Evolutionary conservation across 345 rosid species (phyloP), one percentile per base, ranked within the genome.

Genomic region (Salix viminalis): DNA sequence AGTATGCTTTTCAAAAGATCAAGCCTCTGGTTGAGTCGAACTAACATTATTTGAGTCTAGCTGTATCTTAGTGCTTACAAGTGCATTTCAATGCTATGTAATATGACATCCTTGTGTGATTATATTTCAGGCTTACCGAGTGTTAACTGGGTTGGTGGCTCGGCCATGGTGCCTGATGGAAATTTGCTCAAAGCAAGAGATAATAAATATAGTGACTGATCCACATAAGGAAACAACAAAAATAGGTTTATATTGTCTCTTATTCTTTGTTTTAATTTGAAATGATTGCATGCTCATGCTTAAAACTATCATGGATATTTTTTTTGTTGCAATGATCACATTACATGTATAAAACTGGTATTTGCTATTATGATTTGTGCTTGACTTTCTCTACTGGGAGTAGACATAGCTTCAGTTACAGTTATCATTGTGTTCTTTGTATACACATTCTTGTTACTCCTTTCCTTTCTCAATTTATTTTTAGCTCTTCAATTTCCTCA

Each of bases 101-200:
- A 52, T 62, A 11, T 28, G 69, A 58, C 67, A 46, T 76, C 71
- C 69, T 79, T n/a, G 8, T 71, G 76, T 64, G 19, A 78, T 64
- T 42, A n/a, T 58, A n/a, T 76, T 80, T 81, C 92, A 93, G 98
- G 92, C 88, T 48, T 91, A 96, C 80, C 85, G 98, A 84, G 80
- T 87, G 71, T 76, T 93, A 76, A 74, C 90, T 18, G 99, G 91
- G 15, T 81, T 96, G 88, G 98, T 86, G 75, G 86, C 84, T 86
- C 87, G 98, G 78, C 77, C 86, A 67, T 96, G 99, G 99, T 91
- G 94, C 79, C 87, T 93, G 76, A 82, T 87, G 85, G 97, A 93
- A 83, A 83, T 96, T 61, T 87, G 91, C 86, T 81, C 97, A 60
- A 91, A 89, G 83, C 88, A 82, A 69, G 97, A 93, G 83, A 89